phyloP scores from a whole-genome alignment of 805 yeast genomes.

The Candida nonsorbophila region DNA sequence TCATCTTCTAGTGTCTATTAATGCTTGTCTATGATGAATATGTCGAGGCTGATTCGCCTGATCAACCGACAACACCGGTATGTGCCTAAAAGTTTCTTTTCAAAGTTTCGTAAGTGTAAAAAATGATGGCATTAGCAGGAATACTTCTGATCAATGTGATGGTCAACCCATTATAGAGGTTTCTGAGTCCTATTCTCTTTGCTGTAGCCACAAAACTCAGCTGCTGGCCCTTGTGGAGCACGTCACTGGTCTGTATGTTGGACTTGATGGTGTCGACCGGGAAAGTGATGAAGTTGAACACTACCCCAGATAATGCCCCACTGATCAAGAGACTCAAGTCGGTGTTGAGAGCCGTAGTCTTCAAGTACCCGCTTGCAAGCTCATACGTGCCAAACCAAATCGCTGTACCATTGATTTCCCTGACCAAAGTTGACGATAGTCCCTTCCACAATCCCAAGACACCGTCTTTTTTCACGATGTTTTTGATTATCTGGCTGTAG shows the following conservation, averaged over 20 bases:
- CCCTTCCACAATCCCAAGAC: conserved; percentile 82
- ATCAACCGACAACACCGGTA: too few species aligned
- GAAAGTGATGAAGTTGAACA: conserved; percentile 73
- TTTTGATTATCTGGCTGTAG: conserved; percentile 23
- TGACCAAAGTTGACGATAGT: conserved; percentile 68
- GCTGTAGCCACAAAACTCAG: conserved; percentile 23
- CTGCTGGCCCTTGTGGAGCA: conserved; percentile 10
- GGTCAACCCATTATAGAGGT: conserved; percentile 80
- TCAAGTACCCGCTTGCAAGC: conserved; percentile 35
- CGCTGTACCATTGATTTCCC: conserved; percentile 88
- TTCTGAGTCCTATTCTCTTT: conserved; percentile 49
- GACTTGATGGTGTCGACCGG: conserved; percentile 92
- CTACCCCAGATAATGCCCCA: conserved; percentile 85
- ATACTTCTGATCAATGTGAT: conserved; percentile 76
- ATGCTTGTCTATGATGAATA: too few species aligned
- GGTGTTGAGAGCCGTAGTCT: conserved; percentile 19
- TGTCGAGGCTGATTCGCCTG: too few species aligned
- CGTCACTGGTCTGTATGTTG: conserved; percentile 64
- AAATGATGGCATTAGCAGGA: conserved; percentile 87
- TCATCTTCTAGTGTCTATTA: too few species aligned
- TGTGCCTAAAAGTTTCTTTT: conserved; percentile 31
- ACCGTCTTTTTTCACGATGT: conserved; percentile 50
- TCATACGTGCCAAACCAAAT: conserved; percentile 95
- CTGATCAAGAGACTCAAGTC: conserved; percentile 58
- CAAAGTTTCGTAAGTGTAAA: conserved; percentile 68